Evolutionary conservation across 305 asterid genomes (phyloP).

Genomic region (Lippia alba): DNA sequence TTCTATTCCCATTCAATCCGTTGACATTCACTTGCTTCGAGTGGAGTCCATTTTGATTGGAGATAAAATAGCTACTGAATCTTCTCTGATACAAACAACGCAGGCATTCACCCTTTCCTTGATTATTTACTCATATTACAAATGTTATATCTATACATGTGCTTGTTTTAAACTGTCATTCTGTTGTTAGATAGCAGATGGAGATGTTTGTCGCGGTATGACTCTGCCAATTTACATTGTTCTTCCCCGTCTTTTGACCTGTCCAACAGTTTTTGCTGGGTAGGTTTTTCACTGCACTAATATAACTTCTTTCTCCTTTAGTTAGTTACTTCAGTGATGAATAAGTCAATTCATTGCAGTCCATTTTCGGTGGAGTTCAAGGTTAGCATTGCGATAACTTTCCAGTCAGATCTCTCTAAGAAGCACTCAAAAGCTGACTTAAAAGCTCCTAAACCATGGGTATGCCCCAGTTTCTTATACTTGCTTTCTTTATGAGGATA

Average conservation of each 20-base stretch:
- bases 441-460: constrained; percentile 67
- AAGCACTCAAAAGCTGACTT: constrained; percentile 54
- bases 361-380: constrained; percentile 91
- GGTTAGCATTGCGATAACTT: constrained; percentile 64
- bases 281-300: constrained; percentile 42
- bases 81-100: constrained; percentile 76
- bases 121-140: constrained; percentile 22
- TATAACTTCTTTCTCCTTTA: neutral
- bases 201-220: constrained; percentile 75
- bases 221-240: constrained; percentile 69
- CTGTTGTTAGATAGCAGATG: constrained; percentile 76
- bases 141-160: constrained; percentile 10
- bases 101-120: constrained; percentile 61
- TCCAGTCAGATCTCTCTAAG: constrained; percentile 61
- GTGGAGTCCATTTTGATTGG: constrained; percentile 89
- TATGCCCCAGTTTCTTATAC: constrained; percentile 40
- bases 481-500: constrained; percentile 2
- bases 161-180: constrained; percentile 32
- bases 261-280: constrained; percentile 91
- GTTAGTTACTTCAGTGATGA: too few relatives aligned
- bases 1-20: constrained; percentile 67
- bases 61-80: constrained; percentile 79
- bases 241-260: constrained; percentile 90
- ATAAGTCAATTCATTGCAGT: constrained; percentile 41
- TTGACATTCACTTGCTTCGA: constrained; percentile 76